Evolutionary conservation across 2,329 filamentous ascomycete genomes (phyloP).

Genomic region (Paradendryphiella salina): DNA sequence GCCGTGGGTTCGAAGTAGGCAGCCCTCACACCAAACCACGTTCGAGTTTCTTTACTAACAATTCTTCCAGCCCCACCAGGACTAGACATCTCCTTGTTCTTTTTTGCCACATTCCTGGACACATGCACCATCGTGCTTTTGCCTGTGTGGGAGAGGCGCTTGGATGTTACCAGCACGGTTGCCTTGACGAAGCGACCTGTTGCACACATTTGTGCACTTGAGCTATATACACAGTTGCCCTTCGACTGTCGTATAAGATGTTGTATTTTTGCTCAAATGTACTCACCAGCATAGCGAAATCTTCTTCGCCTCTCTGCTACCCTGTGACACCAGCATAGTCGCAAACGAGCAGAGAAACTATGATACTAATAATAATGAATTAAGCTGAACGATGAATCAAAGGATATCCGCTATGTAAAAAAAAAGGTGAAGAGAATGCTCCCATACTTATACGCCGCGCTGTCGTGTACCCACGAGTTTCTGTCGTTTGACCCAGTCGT

Average conservation of each 20-base stretch:
- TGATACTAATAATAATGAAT: background rate
- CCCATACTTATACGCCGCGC: slow-evolving; percentile 2
- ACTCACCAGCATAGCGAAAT: too few relatives aligned
- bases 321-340: background rate
- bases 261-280: too few relatives aligned
- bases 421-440: background rate
- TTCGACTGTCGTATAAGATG: too few relatives aligned
- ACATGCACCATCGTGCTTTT: background rate
- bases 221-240: too few relatives aligned
- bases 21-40: background rate
- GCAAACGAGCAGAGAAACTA: background rate
- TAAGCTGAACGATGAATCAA: background rate
- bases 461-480: background rate
- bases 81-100: slow-evolving; percentile 9
- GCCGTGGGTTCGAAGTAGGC: slow-evolving; percentile 48
- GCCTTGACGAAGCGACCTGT: too few relatives aligned
- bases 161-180: background rate
- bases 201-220: too few relatives aligned
- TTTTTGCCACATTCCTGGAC: slow-evolving; percentile 1
- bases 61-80: slow-evolving; percentile 12
- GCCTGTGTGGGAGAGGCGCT: background rate
- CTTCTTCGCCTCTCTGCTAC: too few relatives aligned
- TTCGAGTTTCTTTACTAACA: slow-evolving; percentile 12
- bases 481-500: slow-evolving; percentile 1
- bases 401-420: background rate